Evolutionary conservation across 106 monocot genomes (phyloP), one percentile per base, ranked within the genome.

Genomic region (Platanthera guangdongensis): DNA sequence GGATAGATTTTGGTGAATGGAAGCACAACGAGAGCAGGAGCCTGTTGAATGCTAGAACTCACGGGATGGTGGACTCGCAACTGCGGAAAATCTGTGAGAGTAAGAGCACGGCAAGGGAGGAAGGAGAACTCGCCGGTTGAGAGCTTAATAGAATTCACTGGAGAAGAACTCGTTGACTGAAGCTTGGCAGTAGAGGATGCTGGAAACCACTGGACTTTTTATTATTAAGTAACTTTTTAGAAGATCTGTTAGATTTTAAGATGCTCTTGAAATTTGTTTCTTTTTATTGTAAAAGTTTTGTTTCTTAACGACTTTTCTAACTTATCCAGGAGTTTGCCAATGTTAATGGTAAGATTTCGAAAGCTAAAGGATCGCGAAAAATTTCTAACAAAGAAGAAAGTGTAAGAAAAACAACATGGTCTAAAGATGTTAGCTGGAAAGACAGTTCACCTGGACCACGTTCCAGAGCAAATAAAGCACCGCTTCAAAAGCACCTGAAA

Each of bases 311-410:
- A 47, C n/a, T 47, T 47, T 25, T 51, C 46, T 50, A 16, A 22
- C 57, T 80, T 80, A 47, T 55, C 18, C 71, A 99, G 99, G 99
- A 99, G 75, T 94, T 92, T 84, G 84, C 92, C 64, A 92, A 84
- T 51, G 76, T 86, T 57, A 85, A 80, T 74, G 83, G 84, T 18
- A 99, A 94, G 80, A 83, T 77, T 63, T 67, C 86, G 6, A 94
- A 94, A 77, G 85, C 53, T 57, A 99, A 94, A 77, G 84, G 81
- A n/a, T 51, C 90, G 55, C 88, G 85, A 22, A 87, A 83, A 75
- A 46, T 15, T 30, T 60, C 63, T 6, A 89, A 89, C 52, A 69
- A 28, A 77, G 77, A 19, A 14, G 85, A 86, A 55, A 85, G 55
- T 50, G 30, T 47, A 47, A 52, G 80, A 32, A 86, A 76, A 75